Percentiles rank a stretch among this genome's conserved stretches.
phyloP scores from a whole-genome alignment of 192 early-diverging fungal species.

The Backusella morwellensis region DNA sequence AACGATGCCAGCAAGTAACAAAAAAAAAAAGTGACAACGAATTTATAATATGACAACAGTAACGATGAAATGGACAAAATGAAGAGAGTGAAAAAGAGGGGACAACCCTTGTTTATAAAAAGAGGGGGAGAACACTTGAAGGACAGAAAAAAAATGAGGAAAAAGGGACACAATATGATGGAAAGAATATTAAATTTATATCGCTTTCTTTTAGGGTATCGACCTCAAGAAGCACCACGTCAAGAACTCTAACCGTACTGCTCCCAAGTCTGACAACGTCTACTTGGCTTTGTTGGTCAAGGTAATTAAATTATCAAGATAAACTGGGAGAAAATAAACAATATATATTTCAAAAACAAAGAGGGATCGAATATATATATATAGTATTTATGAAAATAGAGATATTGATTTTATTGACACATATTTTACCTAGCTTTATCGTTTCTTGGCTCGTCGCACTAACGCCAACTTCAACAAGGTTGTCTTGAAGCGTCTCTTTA shows the following conservation, averaged over 20 bases:
- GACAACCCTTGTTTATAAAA: not conserved
- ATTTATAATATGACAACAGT: not conserved
- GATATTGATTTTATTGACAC: not conserved
- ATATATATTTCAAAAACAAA: too few relatives aligned
- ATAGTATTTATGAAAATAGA: not conserved
- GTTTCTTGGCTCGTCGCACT: conserved; percentile 99
- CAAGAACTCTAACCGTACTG: conserved; percentile 87
- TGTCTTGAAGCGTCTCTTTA: conserved; percentile 96
- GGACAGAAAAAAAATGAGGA: not conserved
- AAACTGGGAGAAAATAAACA: too few relatives aligned
- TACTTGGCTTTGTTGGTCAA: conserved; percentile 99
- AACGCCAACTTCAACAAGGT: conserved; percentile 99
- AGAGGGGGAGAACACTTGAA: not conserved
- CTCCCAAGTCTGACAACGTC: conserved; percentile 92
- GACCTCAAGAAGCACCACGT: conserved; percentile 99
- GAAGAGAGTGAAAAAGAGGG: not conserved
- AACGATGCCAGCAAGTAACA: not conserved
- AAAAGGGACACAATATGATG: not conserved
- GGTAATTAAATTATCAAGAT: conserved; percentile 43
- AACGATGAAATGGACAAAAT: not conserved
- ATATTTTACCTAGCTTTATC: conserved; percentile 72
- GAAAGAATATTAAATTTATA: too few relatives aligned
- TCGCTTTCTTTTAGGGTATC: conserved; percentile 75
- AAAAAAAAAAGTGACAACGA: not conserved
- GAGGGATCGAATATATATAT: too few relatives aligned